Evolutionary conservation across 257 asterid species (phyloP).

Genomic region (Przewalskia tangutica): DNA sequence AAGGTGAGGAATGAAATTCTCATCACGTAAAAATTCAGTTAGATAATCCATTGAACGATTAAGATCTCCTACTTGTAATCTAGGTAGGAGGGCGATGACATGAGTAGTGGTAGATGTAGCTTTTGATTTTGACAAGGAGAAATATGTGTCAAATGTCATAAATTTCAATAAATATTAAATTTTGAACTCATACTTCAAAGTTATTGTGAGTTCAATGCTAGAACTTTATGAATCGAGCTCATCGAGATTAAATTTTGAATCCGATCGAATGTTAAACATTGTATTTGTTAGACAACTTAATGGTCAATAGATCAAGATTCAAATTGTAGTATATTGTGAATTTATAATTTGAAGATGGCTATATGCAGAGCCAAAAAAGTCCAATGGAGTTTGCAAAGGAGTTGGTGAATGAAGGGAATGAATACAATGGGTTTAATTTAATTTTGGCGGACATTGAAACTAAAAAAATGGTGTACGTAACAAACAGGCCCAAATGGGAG

Average conservation of each 20-base stretch:
- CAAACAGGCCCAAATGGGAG: slow-evolving; percentile 56
- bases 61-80: too few species aligned
- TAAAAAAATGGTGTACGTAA: slow-evolving; percentile 46
- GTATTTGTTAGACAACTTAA: background rate
- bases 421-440: slow-evolving; percentile 65
- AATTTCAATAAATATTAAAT: background rate
- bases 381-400: slow-evolving; percentile 56
- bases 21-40: too few species aligned
- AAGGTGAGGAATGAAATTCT: too few species aligned
- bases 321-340: background rate
- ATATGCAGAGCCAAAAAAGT: slow-evolving; percentile 42
- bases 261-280: too few species aligned
- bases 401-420: slow-evolving; percentile 33
- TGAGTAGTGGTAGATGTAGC: background rate
- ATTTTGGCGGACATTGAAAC: slow-evolving; percentile 40
- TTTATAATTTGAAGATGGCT: too few species aligned
- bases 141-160: background rate
- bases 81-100: too few species aligned
- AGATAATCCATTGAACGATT: too few species aligned
- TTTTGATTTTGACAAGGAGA: too few species aligned
- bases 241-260: background rate
- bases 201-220: background rate
- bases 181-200: background rate
- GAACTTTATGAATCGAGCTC: background rate
- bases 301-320: background rate